Evolutionary conservation across 768 basidiomycete species (phyloP).

Genomic region (Sarcodon sp.): DNA sequence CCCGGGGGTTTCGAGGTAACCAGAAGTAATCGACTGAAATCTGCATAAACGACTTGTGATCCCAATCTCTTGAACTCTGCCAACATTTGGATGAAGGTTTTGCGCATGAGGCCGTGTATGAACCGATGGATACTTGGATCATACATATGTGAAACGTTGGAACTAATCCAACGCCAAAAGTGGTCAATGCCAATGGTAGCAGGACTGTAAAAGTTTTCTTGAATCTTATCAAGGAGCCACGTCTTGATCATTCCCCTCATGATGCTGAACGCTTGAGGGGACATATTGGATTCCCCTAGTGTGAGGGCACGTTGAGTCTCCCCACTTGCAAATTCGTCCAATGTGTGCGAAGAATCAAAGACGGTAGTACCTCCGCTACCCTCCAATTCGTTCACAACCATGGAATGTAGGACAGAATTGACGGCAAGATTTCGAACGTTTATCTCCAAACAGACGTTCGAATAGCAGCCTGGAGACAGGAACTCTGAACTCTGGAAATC

Average conservation of each 20-base stretch:
- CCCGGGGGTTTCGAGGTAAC: conserved; percentile 94
- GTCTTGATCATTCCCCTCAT: conserved; percentile 80
- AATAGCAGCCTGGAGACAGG: conserved; percentile 72
- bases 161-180: conserved; percentile 97
- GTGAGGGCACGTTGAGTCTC: conserved; percentile 57
- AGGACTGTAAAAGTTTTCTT: conserved; percentile 48
- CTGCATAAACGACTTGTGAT: conserved; percentile 86
- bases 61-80: conserved; percentile 95
- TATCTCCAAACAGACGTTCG: conserved; percentile 87
- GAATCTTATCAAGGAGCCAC: conserved; percentile 85
- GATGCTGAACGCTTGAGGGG: conserved; percentile 74
- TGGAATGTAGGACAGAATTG: conserved; percentile 86
- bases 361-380: conserved; percentile 89
- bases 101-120: conserved; percentile 91
- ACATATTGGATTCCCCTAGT: conserved; percentile 82
- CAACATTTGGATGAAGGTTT: conserved; percentile 92
- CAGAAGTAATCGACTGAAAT: conserved; percentile 82
- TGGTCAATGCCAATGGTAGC: conserved; percentile 73
- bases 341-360: conserved; percentile 86
- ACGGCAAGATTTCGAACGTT: conserved; percentile 87
- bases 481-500: conserved; percentile 82
- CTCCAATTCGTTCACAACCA: conserved; percentile 94
- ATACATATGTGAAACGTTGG: conserved; percentile 73
- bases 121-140: conserved; percentile 91
- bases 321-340: conserved; percentile 77